Evolutionary conservation across 2,329 filamentous ascomycete genomes (phyloP), one percentile per base, ranked within the genome.

Genomic region (Colletotrichum tropicicola): DNA sequence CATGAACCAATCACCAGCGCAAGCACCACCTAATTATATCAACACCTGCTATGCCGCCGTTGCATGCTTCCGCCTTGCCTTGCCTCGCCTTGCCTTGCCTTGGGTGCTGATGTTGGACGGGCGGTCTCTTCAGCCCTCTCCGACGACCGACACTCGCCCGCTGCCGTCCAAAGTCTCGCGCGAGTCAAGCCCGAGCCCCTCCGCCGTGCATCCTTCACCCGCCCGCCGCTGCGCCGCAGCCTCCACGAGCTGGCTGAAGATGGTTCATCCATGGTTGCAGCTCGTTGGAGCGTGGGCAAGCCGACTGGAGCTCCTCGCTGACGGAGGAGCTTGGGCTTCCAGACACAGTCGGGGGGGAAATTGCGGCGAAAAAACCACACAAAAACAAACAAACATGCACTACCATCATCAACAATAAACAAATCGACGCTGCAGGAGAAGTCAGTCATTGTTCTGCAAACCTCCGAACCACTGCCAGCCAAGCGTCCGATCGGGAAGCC

Each of bases 251-350:
- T 47, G 47, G 59, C 41, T 41, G 54, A 35, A 37, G 23, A 53
- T 59, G 59, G 54, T 48, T 59, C 32, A 59, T 59, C 56, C 60
- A 53, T 64, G 55, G 47, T 54, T 37, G n/a, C 25, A 32, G 48
- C 25, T 19, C 44, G 59, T 51, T 28, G 32, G 30, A 15, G 15
- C 35, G 21, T 23, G 47, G 27, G 44, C 23, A 17, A 49, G 41
- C 59, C 25, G 23, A 13, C 19, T 21, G 35, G 44, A 62, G 43
- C n/a, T n/a, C n/a, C n/a, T n/a, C n/a, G n/a, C n/a, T n/a, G n/a
- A 35, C 43, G 35, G 47, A 35, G 51, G 44, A 59, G 32, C 32
- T 35, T 35, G 32, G 32, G 13, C 32, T 9, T 23, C 28, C 39
- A 28, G 21, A 30, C 28, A 41, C 21, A 21, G 27, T 23, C 43